phyloP scores from a whole-genome alignment of 768 basidiomycete genomes.

The Lactarius evosmus region DNA sequence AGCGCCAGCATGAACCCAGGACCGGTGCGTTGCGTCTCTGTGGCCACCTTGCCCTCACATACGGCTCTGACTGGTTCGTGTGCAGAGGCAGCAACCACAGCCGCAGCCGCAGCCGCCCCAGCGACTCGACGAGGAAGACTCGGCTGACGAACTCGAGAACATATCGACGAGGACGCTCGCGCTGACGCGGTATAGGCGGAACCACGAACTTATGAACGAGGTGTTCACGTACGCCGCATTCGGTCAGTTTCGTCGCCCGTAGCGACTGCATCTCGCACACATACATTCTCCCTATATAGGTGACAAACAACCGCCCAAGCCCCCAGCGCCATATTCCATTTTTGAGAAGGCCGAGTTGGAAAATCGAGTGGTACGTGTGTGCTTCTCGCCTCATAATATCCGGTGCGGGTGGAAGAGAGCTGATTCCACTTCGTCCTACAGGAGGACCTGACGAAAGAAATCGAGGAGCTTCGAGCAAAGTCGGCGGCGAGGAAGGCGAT shows the following conservation, averaged over 20 bases:
- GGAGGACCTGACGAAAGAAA: conserved; percentile 58
- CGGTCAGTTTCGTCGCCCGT: conserved; percentile 37
- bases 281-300: conserved; percentile 33
- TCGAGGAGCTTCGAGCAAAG: conserved; percentile 51
- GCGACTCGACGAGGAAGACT: conserved; percentile 28
- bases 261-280: not conserved
- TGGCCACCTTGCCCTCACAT: not conserved
- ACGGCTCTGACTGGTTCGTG: not conserved
- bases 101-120: conserved; percentile 17
- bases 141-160: conserved; percentile 57
- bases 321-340: conserved; percentile 51
- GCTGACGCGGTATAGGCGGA: conserved; percentile 67
- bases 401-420: not conserved
- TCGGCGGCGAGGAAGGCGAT: conserved; percentile 41
- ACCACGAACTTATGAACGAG: conserved; percentile 83
- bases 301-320: conserved; percentile 42
- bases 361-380: conserved; percentile 43
- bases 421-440: conserved; percentile 29
- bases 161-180: conserved; percentile 74
- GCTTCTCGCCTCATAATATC: not conserved
- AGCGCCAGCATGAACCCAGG: conserved; percentile 34
- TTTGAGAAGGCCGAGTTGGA: conserved; percentile 57
- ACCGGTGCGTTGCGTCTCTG: conserved; percentile 8
- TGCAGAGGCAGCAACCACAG: conserved; percentile 12
- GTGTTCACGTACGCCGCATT: conserved; percentile 74